Conservation (phyloP, 345 rosid genomes). For the Capsella bursapastoris region DNA sequence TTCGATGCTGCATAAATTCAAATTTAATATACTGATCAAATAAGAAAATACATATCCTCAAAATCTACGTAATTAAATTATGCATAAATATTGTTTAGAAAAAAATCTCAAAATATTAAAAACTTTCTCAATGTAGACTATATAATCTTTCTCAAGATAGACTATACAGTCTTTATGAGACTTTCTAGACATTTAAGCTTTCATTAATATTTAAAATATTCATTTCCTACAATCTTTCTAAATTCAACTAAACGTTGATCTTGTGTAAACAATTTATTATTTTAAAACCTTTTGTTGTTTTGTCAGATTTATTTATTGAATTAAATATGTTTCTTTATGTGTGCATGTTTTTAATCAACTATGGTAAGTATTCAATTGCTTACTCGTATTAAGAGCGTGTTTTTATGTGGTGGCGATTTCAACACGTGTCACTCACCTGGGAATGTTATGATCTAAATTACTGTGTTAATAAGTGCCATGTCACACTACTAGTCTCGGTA, state of each 20-base stretch:
- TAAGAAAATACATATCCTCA: too few species aligned
- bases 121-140: too few species aligned
- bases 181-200: not conserved
- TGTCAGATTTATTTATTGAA: not conserved
- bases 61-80: too few species aligned
- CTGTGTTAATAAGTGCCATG: constrained; percentile 13
- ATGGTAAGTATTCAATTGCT: constrained; percentile 33
- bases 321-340: not conserved
- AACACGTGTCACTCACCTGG: constrained; percentile 29
- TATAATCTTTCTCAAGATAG: too few species aligned
- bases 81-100: too few species aligned
- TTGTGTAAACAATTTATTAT: not conserved
- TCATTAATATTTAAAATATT: not conserved
- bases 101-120: too few species aligned
- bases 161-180: too few species aligned
- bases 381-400: constrained; percentile 27
- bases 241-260: not conserved
- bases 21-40: too few species aligned
- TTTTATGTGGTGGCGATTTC: not conserved
- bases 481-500: constrained; percentile 9
- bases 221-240: not conserved
- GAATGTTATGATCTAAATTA: not conserved
- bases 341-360: constrained; percentile 19
- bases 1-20: too few species aligned
- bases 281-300: not conserved